Evolutionary conservation across 495 filamentous ascomycete species (phyloP).

Genomic region (Daldinia caldariorum): DNA sequence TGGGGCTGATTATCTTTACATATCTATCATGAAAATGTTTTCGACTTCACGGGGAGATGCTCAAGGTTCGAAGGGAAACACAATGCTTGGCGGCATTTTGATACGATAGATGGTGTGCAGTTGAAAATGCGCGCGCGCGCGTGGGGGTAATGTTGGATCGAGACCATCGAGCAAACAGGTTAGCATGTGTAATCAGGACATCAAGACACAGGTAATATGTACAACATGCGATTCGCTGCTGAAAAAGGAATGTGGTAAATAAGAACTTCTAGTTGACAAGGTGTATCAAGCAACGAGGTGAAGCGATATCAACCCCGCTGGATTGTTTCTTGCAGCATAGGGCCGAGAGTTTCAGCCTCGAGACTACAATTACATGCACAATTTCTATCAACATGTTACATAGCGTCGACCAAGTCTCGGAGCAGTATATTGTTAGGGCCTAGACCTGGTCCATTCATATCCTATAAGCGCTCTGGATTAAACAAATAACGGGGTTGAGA

Average conservation of each 20-base stretch:
- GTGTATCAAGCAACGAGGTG: background rate
- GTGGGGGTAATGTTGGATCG: background rate
- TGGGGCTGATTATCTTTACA: background rate
- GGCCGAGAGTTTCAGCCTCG: slow-evolving; percentile 7
- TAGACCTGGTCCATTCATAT: background rate
- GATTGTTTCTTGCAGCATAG: slow-evolving; percentile 8
- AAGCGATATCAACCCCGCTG: slow-evolving; percentile 7
- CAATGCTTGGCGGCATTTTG: background rate
- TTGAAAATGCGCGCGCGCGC: background rate
- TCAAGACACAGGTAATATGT: background rate
- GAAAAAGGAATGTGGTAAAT: slow-evolving; percentile 28
- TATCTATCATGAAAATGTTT: background rate
- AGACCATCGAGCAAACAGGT: background rate
- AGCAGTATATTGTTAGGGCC: background rate
- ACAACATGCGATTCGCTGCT: background rate
- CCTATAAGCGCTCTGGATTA: background rate
- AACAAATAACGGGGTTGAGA: background rate
- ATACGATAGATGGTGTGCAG: background rate
- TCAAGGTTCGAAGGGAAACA: background rate
- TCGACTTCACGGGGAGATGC: background rate
- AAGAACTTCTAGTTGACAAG: slow-evolving; percentile 11
- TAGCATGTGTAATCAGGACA: background rate
- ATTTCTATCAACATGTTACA: slow-evolving; percentile 23
- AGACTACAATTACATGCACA: background rate
- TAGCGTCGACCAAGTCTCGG: slow-evolving; percentile 10